These are phyloP conservation scores for Plectranthus barbatus DNA, from an alignment of 257 asterid species.

Conservation along the genomic window DNA sequence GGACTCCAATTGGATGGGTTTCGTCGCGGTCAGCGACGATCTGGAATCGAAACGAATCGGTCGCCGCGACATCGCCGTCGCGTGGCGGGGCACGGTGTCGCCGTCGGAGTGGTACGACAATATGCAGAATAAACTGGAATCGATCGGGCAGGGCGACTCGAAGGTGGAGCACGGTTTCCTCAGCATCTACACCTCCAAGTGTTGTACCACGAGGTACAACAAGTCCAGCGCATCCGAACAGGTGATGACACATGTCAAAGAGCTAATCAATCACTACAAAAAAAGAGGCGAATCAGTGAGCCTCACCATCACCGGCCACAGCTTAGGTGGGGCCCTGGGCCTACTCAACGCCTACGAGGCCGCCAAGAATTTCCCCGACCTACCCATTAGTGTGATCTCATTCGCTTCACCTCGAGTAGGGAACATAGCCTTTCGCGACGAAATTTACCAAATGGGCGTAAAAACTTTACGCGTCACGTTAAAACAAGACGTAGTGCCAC, in stretches of 20 bases:
- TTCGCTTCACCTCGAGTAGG: slow-evolving; percentile 81
- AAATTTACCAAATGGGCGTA: slow-evolving; percentile 50
- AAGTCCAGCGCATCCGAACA: slow-evolving; percentile 69
- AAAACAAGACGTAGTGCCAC: slow-evolving; percentile 64
- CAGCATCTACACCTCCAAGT: slow-evolving; percentile 61
- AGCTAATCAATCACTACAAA: slow-evolving; percentile 29
- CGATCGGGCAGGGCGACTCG: slow-evolving; percentile 51
- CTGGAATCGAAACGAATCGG: slow-evolving; percentile 55
- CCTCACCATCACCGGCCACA: slow-evolving; percentile 70
- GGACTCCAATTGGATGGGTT: slow-evolving; percentile 82
- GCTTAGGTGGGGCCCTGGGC: slow-evolving; percentile 71
- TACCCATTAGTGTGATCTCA: slow-evolving; percentile 46
- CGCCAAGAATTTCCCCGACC: slow-evolving; percentile 43
- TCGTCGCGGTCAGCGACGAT: slow-evolving; percentile 57
- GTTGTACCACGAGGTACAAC: slow-evolving; percentile 53
- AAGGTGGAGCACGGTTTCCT: slow-evolving; percentile 72
- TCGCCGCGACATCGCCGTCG: slow-evolving; percentile 54
- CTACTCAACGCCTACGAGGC: slow-evolving; percentile 72
- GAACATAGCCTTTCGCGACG: slow-evolving; percentile 70
- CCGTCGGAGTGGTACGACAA: slow-evolving; percentile 79
- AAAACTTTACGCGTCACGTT: slow-evolving; percentile 48
- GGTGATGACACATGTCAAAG: slow-evolving; percentile 46
- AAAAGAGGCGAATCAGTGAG: slow-evolving; percentile 43
- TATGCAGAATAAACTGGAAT: slow-evolving; percentile 50
- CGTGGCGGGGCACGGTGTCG: slow-evolving; percentile 78